Conservation (phyloP, 495 filamentous ascomycete genomes). For the Podospora tetraspora region DNA sequence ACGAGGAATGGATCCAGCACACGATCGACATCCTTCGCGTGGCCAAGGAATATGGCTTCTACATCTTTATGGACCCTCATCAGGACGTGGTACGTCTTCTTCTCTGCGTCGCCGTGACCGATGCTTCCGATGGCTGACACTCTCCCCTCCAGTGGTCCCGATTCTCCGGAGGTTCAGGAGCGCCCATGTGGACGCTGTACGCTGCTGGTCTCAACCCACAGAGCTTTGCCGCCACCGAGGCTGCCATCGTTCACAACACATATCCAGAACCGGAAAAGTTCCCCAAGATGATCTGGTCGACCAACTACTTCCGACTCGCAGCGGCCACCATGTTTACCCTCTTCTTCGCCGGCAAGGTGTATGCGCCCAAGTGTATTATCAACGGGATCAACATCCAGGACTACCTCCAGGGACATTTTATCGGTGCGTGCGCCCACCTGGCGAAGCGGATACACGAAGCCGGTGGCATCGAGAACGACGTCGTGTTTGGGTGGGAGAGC, state of each 20-base stretch:
- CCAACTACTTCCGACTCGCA: constrained; percentile 85
- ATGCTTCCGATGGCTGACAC: constrained; percentile 1
- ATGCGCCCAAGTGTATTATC: constrained; percentile 93
- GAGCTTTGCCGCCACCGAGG: constrained; percentile 79
- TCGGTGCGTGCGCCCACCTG: constrained; percentile 71
- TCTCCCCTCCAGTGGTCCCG: constrained; percentile 68
- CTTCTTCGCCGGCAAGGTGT: constrained; percentile 89
- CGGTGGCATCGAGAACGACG: constrained; percentile 77
- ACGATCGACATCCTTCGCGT: constrained; percentile 78
- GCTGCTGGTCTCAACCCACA: constrained; percentile 84
- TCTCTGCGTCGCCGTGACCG: too few relatives aligned
- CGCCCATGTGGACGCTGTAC: constrained; percentile 96
- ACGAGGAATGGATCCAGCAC: constrained; percentile 87
- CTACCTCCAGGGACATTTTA: constrained; percentile 83
- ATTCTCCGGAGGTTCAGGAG: constrained; percentile 89
- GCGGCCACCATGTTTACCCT: constrained; percentile 90
- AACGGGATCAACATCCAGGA: constrained; percentile 95
- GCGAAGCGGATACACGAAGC: constrained; percentile 84
- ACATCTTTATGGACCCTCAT: constrained; percentile 96
- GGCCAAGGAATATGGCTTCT: constrained; percentile 87
- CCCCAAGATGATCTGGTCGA: constrained; percentile 99
- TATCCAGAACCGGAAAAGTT: constrained; percentile 82
- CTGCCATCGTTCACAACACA: constrained; percentile 90
- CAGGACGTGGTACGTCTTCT: constrained; percentile 75
- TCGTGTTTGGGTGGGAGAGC: constrained; percentile 93